Base-by-base conservation (phyloP, 495 filamentous ascomycete genomes). In the Cercophora newfieldiana region DNA sequence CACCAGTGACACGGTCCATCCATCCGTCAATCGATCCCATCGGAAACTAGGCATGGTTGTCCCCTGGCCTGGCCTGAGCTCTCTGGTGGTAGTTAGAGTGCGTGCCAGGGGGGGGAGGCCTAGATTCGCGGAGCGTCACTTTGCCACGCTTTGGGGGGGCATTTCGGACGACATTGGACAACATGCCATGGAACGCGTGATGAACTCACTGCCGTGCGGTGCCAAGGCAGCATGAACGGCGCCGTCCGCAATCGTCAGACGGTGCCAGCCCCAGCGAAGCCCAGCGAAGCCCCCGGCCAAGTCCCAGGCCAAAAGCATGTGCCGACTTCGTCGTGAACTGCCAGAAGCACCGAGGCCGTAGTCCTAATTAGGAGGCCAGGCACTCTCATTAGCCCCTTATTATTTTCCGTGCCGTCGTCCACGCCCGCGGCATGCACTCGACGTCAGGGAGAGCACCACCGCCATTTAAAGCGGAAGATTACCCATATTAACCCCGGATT, bases 401-500 rank as follows among this genome's bases (percentile, higher is more conserved):
- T 66, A 53, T 33, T 25, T 31, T 57, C 29, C 31, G 63, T 33
- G 53, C 50, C 63, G 59, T 28, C n/a, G 47, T 47, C 50, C 21
- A 24, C 30, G 57, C 57, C 57, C 57, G 3, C 26, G 55, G 28
- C 55, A 26, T 30, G 28, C 21, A 31, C 29, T 25, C 33, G 58
- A 12, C 37, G 24, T 44, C 58, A 7, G 18, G 24, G 33, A 49
- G 31, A 10, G 24, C 22, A 22, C 53, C 30, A 44, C 47, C 47
- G 61, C 12, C 22, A 16, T 65, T 53, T 53, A 24, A 67, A 74
- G 65, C 63, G 66, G 58, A 68, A 66, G 66, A 74, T 78, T 77
- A 77, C 71, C 76, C 76, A 78, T 63, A 78, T 78, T 78, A 75
- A 77, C 70, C 76, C 76, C 74, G 68, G 71, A 74, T 73, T 76